Base-by-base conservation (phyloP, 345 rosid species). In the Salix dunnii region DNA sequence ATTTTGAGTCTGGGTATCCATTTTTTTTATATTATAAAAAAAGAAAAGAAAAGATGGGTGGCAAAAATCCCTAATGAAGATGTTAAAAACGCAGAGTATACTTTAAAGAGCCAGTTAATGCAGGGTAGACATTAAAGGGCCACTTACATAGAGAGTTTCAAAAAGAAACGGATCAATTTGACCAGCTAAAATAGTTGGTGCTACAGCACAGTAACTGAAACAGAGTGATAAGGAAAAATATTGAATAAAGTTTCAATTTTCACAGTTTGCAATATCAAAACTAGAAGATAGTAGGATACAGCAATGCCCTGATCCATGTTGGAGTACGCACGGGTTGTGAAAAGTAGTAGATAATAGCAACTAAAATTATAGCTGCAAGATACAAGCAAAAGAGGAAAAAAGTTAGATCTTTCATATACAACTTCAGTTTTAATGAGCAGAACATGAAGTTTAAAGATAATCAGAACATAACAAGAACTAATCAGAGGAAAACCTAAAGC, bases 111-210 rank as follows among this genome's bases (percentile, higher is more conserved):
- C 13, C 67, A 80, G 97, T 88, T 82, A 94, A 74, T 62, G 38
- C 33, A 74, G 33, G 67, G 14, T 18, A 53, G 74, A 74, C 20
- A 38, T 4, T 1, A 28, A 68, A 30, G 14, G 38, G 63, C 11
- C 67, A 80, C 98, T 88, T 82, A 94, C 97, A 77, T 95, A 95
- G 77, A 95, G 86, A 83, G 97, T 97, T 78, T 95, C 99, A 75
- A 95, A 95, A 73, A 95, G 92, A 67, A 87, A 63, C 7, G 97
- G 96, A 82, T 89, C 89, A 65, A 95, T 89, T 81, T 84, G 94
- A 55, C 99, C 94, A 79, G 89, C 91, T 81, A 95, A 84, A 77
- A 93, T 71, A 35, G 97, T 89, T 51, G 99, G 97, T 71, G 97
- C 97, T 64, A 91, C 16, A 46, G 97, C 93, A 78, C 89, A 93